These are phyloP conservation scores for Kalmusia sp. DNA, from an alignment of 2,329 filamentous ascomycete genomes.

Conservation along the genomic window DNA sequence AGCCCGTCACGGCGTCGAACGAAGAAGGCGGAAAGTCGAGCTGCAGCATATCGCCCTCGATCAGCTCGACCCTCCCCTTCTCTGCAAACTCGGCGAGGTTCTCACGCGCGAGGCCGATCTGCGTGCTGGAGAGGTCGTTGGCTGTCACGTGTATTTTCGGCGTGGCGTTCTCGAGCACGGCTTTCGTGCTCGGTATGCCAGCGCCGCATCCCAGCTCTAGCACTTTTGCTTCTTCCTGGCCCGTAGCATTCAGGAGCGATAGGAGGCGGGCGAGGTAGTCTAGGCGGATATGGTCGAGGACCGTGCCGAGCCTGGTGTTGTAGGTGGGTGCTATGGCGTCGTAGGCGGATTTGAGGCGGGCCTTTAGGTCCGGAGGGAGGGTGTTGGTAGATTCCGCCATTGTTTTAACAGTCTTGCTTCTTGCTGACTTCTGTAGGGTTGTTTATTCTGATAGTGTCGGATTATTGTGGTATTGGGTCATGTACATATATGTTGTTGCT, in stretches of 20 bases:
- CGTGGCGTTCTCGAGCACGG: slow-evolving; percentile 23
- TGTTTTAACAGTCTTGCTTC: too few species aligned
- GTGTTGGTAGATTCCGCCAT: neutral
- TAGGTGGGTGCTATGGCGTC: slow-evolving; percentile 38
- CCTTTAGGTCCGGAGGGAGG: slow-evolving; percentile 30
- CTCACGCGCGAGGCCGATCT: slow-evolving; percentile 45
- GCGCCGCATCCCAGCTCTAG: slow-evolving; percentile 41
- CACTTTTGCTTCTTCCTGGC: slow-evolving; percentile 3
- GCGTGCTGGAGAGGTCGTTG: slow-evolving; percentile 52
- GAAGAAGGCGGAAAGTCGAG: slow-evolving; percentile 42
- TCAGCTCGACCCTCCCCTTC: slow-evolving; percentile 21
- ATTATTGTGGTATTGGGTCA: too few species aligned
- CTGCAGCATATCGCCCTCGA: slow-evolving; percentile 52
- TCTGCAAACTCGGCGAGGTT: slow-evolving; percentile 21
- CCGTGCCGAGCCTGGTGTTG: slow-evolving; percentile 24
- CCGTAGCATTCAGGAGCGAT: slow-evolving; percentile 9
- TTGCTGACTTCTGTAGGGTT: too few species aligned
- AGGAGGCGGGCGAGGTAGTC: slow-evolving; percentile 30
- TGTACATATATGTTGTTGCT: too few species aligned
- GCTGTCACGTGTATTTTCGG: slow-evolving; percentile 42
- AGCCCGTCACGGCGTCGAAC: slow-evolving; percentile 59
- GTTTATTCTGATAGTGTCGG: too few species aligned
- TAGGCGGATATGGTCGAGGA: slow-evolving; percentile 28
- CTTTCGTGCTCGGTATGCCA: slow-evolving; percentile 36
- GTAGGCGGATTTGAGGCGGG: slow-evolving; percentile 35